Conservation (phyloP, 495 filamentous ascomycete species). For the Xylaria cubensis region DNA sequence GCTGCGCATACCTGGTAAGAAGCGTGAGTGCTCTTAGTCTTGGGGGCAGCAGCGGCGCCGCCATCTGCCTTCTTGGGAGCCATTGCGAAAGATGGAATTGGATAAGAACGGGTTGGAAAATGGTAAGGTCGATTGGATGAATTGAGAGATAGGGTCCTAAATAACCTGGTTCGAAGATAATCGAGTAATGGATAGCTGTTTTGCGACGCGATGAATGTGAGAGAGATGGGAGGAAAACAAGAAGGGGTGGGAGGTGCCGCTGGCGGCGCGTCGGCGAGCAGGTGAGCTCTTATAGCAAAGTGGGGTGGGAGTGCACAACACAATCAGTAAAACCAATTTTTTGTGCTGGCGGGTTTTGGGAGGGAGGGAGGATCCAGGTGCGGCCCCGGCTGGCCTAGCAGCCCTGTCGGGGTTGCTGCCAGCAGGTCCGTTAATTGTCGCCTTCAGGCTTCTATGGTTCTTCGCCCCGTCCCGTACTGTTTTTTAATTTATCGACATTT, state of each 20-base stretch:
- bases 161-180: constrained; percentile 10
- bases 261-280: constrained; percentile 50
- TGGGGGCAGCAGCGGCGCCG: constrained; percentile 43
- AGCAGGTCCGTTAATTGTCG: not conserved
- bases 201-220: constrained; percentile 25
- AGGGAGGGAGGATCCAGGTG: constrained; percentile 20
- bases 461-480: not conserved
- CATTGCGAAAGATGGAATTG: constrained; percentile 54
- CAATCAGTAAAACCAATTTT: constrained; percentile 42
- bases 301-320: constrained; percentile 46
- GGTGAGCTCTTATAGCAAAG: constrained; percentile 56
- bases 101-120: constrained; percentile 16
- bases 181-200: constrained; percentile 15
- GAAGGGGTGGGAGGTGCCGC: constrained; percentile 51
- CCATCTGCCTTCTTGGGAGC: constrained; percentile 69
- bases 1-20: constrained; percentile 62
- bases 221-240: constrained; percentile 45
- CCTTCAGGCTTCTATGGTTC: not conserved
- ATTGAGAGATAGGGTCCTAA: constrained; percentile 25
- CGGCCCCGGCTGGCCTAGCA: constrained; percentile 20
- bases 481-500: not conserved
- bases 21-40: constrained; percentile 63
- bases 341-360: constrained; percentile 7
- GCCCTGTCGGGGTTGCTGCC: constrained; percentile 24
- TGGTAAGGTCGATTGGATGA: constrained; percentile 16